These are phyloP conservation scores for Amaranthus palmeri DNA, from an alignment of 148 eudicot species.

Conservation along the genomic window DNA sequence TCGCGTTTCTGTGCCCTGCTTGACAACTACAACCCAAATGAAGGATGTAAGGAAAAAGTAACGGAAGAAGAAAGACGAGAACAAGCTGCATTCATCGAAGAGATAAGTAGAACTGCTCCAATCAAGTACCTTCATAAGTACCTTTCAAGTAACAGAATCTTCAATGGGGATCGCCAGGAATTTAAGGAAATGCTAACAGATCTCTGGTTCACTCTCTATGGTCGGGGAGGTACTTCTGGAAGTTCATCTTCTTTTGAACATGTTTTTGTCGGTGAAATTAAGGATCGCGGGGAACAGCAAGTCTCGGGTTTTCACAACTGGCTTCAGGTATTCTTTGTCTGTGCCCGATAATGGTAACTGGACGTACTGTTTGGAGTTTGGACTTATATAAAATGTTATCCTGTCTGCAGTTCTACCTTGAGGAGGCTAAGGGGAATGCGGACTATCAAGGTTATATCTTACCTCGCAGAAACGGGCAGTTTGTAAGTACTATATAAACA, in stretches of 20 bases:
- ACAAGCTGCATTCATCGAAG: constrained; percentile 83
- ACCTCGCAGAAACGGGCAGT: constrained; percentile 72
- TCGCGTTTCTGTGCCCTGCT: constrained; percentile 84
- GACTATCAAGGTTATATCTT: constrained; percentile 95
- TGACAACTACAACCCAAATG: constrained; percentile 88
- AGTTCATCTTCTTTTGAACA: constrained; percentile 93
- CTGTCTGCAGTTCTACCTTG: constrained; percentile 76
- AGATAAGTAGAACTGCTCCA: constrained; percentile 94
- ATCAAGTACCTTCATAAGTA: constrained; percentile 82
- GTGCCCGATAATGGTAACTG: neutral
- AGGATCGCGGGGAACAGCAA: constrained; percentile 58
- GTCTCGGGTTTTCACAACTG: constrained; percentile 98
- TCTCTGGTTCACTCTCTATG: constrained; percentile 87
- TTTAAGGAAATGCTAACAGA: constrained; percentile 61
- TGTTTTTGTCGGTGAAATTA: constrained; percentile 98
- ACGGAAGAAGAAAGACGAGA: constrained; percentile 81
- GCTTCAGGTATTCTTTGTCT: constrained; percentile 62
- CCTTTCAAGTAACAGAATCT: constrained; percentile 48
- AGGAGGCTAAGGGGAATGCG: constrained; percentile 86
- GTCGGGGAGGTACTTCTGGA: constrained; percentile 77
- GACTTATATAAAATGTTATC: neutral
- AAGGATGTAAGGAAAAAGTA: constrained; percentile 72
- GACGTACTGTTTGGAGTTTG: neutral
- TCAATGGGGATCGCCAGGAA: constrained; percentile 45
- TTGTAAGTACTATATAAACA: constrained; percentile 41